Evolutionary conservation across 805 yeast genomes (phyloP), one percentile per base, ranked within the genome.

Genomic region (Tetrapisispora namnaoensis): DNA sequence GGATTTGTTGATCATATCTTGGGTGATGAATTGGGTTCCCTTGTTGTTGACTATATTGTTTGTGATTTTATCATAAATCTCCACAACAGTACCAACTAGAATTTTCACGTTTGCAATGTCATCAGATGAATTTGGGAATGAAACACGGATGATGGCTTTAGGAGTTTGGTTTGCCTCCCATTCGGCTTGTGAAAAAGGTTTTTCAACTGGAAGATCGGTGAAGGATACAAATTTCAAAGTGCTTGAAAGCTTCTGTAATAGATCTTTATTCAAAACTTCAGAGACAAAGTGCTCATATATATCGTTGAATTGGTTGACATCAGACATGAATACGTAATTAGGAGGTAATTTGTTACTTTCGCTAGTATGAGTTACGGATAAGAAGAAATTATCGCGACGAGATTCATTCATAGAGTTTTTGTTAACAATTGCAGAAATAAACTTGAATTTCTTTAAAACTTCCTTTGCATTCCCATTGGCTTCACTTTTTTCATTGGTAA

Each of bases 311-410:
- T 91, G 98, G 52, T 81, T 75, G 49, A 79, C 79, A 73, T 93
- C 99, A 57, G 85, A 74, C 98, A 93, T 90, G 70, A 79, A 87
- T 27, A 87, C 95, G 61, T 76, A 86, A 54, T 84, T 79, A 42
- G 69, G 58, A 35, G 96, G 95, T 57, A 91, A 72, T 55, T 77
- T 74, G 27, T 75, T 64, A 24, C 84, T 79, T 63, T 88, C 95
- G 39, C 83, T 58, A 39, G 96, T 86, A 57, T 79, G 86, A 55
- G 98, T 86, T 61, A 90, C 75, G 1, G 95, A 84, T 61, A 91
- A 72, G 68, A 72, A 91, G 70, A 88, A 93, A 70, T 85, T 82
- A 49, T 78, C 78, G 44, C 75, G 80, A 69, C 98, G 85, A 53
- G 75, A 72, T 45, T 77, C 75, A 63, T 81, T 80, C 96, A 93